Conservation (phyloP, 345 rosid genomes). For the Pseudoturritis turrita region DNA sequence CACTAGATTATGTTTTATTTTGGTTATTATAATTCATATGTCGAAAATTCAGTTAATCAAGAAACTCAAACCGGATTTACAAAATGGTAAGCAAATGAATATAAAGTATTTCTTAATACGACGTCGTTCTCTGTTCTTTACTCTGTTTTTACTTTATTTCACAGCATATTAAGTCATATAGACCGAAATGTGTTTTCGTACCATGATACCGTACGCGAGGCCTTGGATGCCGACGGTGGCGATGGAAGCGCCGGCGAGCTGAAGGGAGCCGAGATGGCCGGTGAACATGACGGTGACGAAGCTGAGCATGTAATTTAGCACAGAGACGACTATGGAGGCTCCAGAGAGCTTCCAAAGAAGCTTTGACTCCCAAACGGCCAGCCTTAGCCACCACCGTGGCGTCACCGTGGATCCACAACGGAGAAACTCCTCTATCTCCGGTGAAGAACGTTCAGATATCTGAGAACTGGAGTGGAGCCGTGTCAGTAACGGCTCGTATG, state of each 20-base stretch:
- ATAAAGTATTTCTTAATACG: not conserved
- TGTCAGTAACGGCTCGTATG: conserved; percentile 46
- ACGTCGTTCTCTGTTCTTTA: not conserved
- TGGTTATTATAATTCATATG: not conserved
- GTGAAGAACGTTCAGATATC: conserved; percentile 53
- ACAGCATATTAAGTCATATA: not conserved
- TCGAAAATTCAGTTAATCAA: not conserved
- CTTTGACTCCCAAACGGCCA: conserved; percentile 76
- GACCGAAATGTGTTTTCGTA: conserved; percentile 19
- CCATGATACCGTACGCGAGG: conserved; percentile 95
- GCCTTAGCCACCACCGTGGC: conserved; percentile 64
- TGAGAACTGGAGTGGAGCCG: conserved; percentile 55
- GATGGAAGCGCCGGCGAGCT: conserved; percentile 88
- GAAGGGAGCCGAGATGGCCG: conserved; percentile 69
- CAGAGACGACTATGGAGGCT: conserved; percentile 61
- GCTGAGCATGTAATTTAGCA: conserved; percentile 78
- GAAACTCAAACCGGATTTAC: not conserved
- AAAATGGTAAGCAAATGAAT: not conserved
- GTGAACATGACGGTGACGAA: conserved; percentile 74
- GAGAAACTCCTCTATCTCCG: conserved; percentile 61
- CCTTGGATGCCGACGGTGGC: conserved; percentile 92
- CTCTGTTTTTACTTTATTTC: not conserved
- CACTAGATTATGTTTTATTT: no score
- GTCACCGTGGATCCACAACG: conserved; percentile 32
- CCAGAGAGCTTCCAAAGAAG: conserved; percentile 73